phyloP scores from a whole-genome alignment of 1,139 yeast species.

The Debaryomyces coudertii region DNA sequence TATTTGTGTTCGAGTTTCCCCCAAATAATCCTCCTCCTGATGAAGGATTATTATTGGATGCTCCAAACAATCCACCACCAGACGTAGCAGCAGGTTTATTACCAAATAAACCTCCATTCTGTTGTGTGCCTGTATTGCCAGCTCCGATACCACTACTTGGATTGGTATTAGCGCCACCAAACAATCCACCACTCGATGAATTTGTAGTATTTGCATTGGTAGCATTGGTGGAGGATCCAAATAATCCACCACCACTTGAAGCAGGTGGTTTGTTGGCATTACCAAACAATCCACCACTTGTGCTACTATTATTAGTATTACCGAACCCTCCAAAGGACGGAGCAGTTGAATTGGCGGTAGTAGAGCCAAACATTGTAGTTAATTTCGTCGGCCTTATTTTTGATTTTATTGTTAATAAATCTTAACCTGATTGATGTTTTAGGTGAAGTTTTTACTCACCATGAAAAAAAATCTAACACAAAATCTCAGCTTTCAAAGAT shows the following conservation, averaged over 20 bases:
- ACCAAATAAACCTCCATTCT: slow-evolving; percentile 19
- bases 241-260: slow-evolving; percentile 25
- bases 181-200: slow-evolving; percentile 14
- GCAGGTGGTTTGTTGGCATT: slow-evolving; percentile 14
- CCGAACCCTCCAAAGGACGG: slow-evolving; percentile 25
- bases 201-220: slow-evolving; percentile 15
- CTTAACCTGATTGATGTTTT: slow-evolving; percentile 1
- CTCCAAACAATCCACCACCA: slow-evolving; percentile 24
- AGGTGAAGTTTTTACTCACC: neutral
- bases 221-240: slow-evolving; percentile 22
- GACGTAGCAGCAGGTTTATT: slow-evolving; percentile 9
- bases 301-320: slow-evolving; percentile 2
- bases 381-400: neutral
- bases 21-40: slow-evolving; percentile 46
- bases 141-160: slow-evolving; percentile 31
- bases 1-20: slow-evolving; percentile 20
- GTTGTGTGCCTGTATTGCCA: neutral
- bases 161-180: slow-evolving; percentile 20
- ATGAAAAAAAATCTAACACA: slow-evolving; percentile 8
- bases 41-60: slow-evolving; percentile 12
- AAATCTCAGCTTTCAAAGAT: slow-evolving; percentile 1
- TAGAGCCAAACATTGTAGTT: slow-evolving; percentile 21
- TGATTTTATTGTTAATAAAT: neutral
- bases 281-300: slow-evolving; percentile 12
- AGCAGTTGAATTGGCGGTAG: slow-evolving; percentile 16